A percentile compares a stretch with the other conserved stretches of the same genome.
phyloP scores from a whole-genome alignment of 768 basidiomycete genomes.

The Amanita thiersii region DNA sequence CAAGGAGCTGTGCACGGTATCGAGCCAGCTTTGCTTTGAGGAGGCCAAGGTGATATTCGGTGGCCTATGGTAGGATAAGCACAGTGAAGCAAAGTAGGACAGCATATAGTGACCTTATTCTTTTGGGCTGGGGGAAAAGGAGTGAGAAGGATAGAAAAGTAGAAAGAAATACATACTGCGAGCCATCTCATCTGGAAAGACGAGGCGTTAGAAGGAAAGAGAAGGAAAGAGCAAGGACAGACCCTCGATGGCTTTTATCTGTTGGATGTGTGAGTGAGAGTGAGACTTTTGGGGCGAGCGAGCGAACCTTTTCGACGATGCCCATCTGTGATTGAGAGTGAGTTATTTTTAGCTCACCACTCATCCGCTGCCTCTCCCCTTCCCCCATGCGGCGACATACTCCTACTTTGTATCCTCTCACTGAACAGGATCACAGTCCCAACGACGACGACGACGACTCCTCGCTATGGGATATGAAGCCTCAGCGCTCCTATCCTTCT shows the following conservation, averaged over 20 bases:
- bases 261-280: slow-evolving; percentile 6
- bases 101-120: slow-evolving; percentile 61
- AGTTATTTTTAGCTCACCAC: slow-evolving; percentile 4
- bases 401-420: slow-evolving; percentile 62
- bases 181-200: slow-evolving; percentile 83
- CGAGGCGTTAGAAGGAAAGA: background rate
- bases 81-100: background rate
- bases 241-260: slow-evolving; percentile 98
- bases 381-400: slow-evolving; percentile 46
- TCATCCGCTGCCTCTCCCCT: background rate
- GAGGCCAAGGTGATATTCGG: slow-evolving; percentile 89
- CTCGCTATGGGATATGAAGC: slow-evolving; percentile 25
- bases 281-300: background rate
- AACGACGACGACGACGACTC: slow-evolving; percentile 35
- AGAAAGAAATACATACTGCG: slow-evolving; percentile 57
- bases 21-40: slow-evolving; percentile 92
- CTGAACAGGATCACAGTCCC: slow-evolving; percentile 25
- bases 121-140: slow-evolving; percentile 63
- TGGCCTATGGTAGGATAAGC: slow-evolving; percentile 47
- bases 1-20: slow-evolving; percentile 91
- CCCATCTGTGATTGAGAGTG: slow-evolving; percentile 53
- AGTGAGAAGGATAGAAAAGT: slow-evolving; percentile 4
- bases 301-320: slow-evolving; percentile 81
- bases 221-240: slow-evolving; percentile 18
- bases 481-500: slow-evolving; percentile 24